Evolutionary conservation across 352 stramenopile species (phyloP).

Genomic region (Phytophthora pisi): DNA sequence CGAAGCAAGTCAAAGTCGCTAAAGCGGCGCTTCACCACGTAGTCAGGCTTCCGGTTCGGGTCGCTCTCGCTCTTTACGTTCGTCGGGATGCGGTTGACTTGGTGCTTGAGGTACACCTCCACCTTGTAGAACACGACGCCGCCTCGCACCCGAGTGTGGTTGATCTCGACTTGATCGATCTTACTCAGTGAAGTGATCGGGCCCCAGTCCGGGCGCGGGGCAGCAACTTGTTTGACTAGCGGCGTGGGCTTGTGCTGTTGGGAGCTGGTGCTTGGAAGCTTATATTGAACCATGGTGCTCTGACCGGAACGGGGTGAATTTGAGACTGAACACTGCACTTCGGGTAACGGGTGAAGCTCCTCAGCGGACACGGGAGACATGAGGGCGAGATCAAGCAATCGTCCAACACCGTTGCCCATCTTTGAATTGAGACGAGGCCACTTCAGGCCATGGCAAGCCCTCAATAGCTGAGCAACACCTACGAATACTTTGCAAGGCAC

Average conservation of each 20-base stretch:
- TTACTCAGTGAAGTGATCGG: slow-evolving; percentile 31
- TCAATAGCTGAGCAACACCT: no score
- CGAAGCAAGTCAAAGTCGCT: slow-evolving; percentile 38
- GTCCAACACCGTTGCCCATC: neutral
- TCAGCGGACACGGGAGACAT: neutral
- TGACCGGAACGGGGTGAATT: slow-evolving; percentile 4
- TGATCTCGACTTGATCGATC: slow-evolving; percentile 47
- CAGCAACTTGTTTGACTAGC: neutral
- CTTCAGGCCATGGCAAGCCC: neutral
- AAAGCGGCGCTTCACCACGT: slow-evolving; percentile 34
- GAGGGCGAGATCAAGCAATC: neutral
- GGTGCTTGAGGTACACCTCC: slow-evolving; percentile 54
- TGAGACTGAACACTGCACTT: neutral
- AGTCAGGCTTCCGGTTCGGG: slow-evolving; percentile 26
- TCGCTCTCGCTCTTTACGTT: slow-evolving; percentile 26
- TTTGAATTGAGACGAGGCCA: slow-evolving; percentile 1
- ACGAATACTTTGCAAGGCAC: no score
- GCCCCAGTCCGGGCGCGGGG: neutral
- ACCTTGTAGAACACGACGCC: slow-evolving; percentile 50
- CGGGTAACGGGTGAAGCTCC: neutral
- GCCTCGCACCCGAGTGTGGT: slow-evolving; percentile 27
- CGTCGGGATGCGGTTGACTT: slow-evolving; percentile 50
- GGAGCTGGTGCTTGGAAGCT: neutral
- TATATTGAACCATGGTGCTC: neutral
- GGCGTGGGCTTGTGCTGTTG: neutral